Percentiles rank a stretch among this genome's conserved stretches.
Evolutionary conservation across 192 early-diverging fungal genomes (phyloP).

Genomic region (Podila epigama): DNA sequence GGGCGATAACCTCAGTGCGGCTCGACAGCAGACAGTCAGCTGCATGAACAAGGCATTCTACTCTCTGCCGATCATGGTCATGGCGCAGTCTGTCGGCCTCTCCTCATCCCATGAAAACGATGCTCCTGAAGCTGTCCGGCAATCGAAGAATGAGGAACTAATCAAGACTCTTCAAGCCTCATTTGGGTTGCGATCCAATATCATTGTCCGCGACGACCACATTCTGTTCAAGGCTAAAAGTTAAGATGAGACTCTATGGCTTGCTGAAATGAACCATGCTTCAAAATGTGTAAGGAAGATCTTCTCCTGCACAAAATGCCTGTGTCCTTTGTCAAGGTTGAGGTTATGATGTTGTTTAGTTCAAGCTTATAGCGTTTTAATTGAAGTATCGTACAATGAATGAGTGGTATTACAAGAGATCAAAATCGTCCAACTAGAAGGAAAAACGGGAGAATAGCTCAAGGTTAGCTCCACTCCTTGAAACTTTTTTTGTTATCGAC

Average conservation of each 20-base stretch:
- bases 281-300: too few species aligned
- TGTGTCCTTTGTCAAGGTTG: background rate
- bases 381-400: conserved; percentile 19
- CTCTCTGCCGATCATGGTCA: conserved; percentile 13
- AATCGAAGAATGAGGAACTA: background rate
- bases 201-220: conserved; percentile 27
- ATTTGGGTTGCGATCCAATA: conserved; percentile 5
- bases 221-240: conserved; percentile 36
- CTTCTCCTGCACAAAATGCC: background rate
- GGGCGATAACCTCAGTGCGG: conserved; percentile 8
- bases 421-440: conserved; percentile 84
- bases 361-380: background rate
- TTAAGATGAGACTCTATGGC: too few species aligned
- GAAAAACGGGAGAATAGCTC: background rate
- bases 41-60: conserved; percentile 37
- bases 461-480: too few species aligned
- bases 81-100: conserved; percentile 18
- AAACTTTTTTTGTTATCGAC: background rate
- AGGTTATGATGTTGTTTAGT: background rate
- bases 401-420: conserved; percentile 70
- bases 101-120: background rate
- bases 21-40: conserved; percentile 13
- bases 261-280: too few species aligned
- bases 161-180: conserved; percentile 12
- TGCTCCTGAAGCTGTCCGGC: background rate